Percentiles rank a stretch among this genome's conserved stretches.
Evolutionary conservation across 2,329 filamentous ascomycete species (phyloP).

Genomic region (Beauveria rudraprayagi): DNA sequence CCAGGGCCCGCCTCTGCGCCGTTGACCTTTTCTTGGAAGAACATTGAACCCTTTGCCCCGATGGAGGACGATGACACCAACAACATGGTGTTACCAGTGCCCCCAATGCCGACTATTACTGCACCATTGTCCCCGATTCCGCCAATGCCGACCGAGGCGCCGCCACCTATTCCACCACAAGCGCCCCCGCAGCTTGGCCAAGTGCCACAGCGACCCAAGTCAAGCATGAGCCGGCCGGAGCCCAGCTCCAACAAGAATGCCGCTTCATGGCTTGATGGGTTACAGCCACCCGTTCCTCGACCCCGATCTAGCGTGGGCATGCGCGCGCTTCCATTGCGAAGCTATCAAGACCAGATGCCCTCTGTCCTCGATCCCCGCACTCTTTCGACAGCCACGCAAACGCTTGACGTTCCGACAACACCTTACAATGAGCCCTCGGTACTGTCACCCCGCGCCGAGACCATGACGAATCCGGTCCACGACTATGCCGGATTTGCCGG

Average conservation of each 20-base stretch:
- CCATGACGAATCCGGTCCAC: conserved; percentile 63
- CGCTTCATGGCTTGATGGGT: not conserved
- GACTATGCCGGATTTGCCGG: conserved; percentile 17
- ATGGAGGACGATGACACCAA: not conserved
- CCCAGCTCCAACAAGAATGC: not conserved
- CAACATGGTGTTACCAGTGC: not conserved
- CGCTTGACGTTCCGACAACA: not conserved
- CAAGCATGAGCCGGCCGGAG: conserved; percentile 20
- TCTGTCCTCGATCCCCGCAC: not conserved
- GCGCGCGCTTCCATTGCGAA: conserved; percentile 7
- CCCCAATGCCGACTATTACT: not conserved
- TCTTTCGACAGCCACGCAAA: not conserved
- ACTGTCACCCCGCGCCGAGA: conserved; percentile 63
- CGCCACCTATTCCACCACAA: conserved; percentile 15
- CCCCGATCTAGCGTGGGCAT: conserved; percentile 8
- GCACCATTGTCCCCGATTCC: not conserved
- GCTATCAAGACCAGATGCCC: conserved; percentile 4
- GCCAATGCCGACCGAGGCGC: conserved; percentile 11
- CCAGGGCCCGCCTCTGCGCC: conserved; percentile 62
- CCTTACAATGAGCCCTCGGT: conserved; percentile 43
- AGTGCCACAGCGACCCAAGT: conserved; percentile 28
- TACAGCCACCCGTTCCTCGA: not conserved
- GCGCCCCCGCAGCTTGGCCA: conserved; percentile 13
- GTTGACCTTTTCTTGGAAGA: conserved; percentile 52
- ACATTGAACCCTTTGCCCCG: conserved; percentile 16